A percentile compares a stretch with the other conserved stretches of the same genome.
phyloP scores from a whole-genome alignment of 352 stramenopile genomes.

The Phytophthora boehmeriae region DNA sequence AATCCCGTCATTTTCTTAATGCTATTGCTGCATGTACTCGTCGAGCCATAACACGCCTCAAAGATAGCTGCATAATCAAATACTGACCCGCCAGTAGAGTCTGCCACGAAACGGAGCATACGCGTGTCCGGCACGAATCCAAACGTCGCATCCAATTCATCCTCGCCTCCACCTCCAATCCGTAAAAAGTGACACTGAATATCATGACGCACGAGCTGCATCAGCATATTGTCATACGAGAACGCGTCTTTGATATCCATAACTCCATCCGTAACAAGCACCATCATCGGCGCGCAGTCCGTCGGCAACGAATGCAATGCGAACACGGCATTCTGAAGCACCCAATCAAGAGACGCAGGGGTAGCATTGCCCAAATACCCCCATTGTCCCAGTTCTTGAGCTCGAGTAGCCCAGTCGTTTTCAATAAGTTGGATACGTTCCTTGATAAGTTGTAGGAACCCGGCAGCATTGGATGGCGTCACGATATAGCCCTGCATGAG shows the following conservation, averaged over 20 bases:
- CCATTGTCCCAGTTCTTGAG: constrained; percentile 34
- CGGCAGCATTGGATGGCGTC: constrained; percentile 52
- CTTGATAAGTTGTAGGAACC: constrained; percentile 72
- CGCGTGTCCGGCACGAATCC: constrained; percentile 86
- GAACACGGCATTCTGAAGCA: constrained; percentile 88
- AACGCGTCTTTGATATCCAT: constrained; percentile 80
- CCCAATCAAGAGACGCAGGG: constrained; percentile 68
- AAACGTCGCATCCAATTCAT: constrained; percentile 74
- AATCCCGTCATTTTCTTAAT: constrained; percentile 66
- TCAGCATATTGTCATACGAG: constrained; percentile 86
- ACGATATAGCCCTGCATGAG: constrained; percentile 85
- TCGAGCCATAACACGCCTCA: constrained; percentile 52
- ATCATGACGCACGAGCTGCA: constrained; percentile 90
- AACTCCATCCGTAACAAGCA: constrained; percentile 87
- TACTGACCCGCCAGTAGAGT: constrained; percentile 69
- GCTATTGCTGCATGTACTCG: constrained; percentile 29
- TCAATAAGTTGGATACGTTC: constrained; percentile 82
- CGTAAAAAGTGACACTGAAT: constrained; percentile 87
- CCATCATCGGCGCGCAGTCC: constrained; percentile 76
- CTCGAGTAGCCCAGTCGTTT: constrained; percentile 72
- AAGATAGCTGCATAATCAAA: constrained; percentile 70
- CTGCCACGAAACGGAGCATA: constrained; percentile 76
- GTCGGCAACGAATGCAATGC: constrained; percentile 84
- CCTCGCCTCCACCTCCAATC: constrained; percentile 56
- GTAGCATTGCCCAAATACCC: constrained; percentile 35